Evolutionary conservation across 148 eudicot species (phyloP).

Genomic region (Cornus kousa): DNA sequence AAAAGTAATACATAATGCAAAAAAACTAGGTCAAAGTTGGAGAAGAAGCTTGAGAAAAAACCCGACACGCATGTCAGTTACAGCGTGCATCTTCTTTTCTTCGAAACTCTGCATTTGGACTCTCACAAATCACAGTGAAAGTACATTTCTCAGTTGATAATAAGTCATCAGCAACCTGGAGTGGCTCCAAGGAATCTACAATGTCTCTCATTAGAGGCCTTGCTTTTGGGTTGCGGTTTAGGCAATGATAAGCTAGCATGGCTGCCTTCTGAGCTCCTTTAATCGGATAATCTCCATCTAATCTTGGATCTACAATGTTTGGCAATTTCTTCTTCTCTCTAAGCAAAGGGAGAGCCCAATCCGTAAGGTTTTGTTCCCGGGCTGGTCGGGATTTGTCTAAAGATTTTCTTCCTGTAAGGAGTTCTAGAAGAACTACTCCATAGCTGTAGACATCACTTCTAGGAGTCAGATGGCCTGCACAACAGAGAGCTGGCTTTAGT

Average conservation of each 20-base stretch:
- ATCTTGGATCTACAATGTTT: constrained; percentile 63
- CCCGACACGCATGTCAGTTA: not conserved
- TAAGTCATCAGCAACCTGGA: constrained; percentile 36
- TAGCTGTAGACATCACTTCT: constrained; percentile 87
- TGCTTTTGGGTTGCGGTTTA: constrained; percentile 83
- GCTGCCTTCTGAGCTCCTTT: constrained; percentile 83
- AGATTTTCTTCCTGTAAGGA: constrained; percentile 78
- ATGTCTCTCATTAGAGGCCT: constrained; percentile 89
- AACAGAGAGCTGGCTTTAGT: not conserved
- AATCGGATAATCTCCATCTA: constrained; percentile 71
- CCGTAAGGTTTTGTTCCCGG: constrained; percentile 81
- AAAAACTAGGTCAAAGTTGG: not conserved
- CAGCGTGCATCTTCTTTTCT: constrained; percentile 1
- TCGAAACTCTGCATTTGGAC: not conserved
- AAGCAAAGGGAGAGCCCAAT: constrained; percentile 83
- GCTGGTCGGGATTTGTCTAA: constrained; percentile 72
- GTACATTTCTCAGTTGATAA: constrained; percentile 23
- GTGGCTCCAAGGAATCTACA: constrained; percentile 83
- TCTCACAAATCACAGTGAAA: constrained; percentile 18
- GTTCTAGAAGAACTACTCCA: constrained; percentile 85
- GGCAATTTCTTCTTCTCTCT: constrained; percentile 72
- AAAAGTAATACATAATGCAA: not conserved
- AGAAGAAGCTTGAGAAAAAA: not conserved
- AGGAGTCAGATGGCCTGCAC: constrained; percentile 71
- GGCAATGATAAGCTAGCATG: constrained; percentile 84